Base-by-base conservation (phyloP, 306 rosid species). In the Inga leiocalycina region DNA sequence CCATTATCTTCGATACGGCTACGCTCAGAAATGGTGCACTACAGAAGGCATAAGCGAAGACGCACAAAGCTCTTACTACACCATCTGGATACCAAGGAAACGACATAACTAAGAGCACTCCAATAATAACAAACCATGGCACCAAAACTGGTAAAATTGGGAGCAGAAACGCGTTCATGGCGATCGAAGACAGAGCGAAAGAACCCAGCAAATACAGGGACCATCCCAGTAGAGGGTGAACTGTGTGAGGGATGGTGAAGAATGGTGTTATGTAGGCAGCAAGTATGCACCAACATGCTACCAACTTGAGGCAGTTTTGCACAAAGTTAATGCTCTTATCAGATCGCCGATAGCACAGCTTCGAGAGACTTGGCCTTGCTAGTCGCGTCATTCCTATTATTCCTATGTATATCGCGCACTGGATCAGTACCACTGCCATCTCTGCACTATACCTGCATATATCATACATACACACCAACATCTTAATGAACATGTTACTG, bases 181-280 rank as follows among this genome's bases (percentile, higher is more conserved):
- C 89, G 8, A 92, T 75, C 12, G 88, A 87, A 83, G 87, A 88
- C 37, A 94, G 82, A 2, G 92, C 80, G 51, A 88, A 87, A 4
- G 94, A 67, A 75, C 94, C 92, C 1, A 93, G 86, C 79, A 93
- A 85, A 79, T 90, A 93, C 39, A 93, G 84, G 75, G 76, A 37
- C 97, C 97, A 93, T 12, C 96, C 97, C 2, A 91, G 20, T 10
- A 91, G 15, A 27, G 97, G 97, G 78, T 93, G 97, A 79, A 91
- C 68, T 2, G 96, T 93, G 81, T 84, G 88, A 73, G 97, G 97
- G 49, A 93, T 87, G 46, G 86, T 62, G 79, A 90, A 66, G 84
- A 90, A 86, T 0, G 97, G 97, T 46, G 84, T 68, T 4, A 73
- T 16, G 51, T 93, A 91, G 22, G 96, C 90, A 45, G 89, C 92